A percentile compares a stretch with the other conserved stretches of the same genome.
These are phyloP conservation scores for Halophytophthora batemanensis DNA, from an alignment of 352 stramenopile species.

Conservation along the genomic window DNA sequence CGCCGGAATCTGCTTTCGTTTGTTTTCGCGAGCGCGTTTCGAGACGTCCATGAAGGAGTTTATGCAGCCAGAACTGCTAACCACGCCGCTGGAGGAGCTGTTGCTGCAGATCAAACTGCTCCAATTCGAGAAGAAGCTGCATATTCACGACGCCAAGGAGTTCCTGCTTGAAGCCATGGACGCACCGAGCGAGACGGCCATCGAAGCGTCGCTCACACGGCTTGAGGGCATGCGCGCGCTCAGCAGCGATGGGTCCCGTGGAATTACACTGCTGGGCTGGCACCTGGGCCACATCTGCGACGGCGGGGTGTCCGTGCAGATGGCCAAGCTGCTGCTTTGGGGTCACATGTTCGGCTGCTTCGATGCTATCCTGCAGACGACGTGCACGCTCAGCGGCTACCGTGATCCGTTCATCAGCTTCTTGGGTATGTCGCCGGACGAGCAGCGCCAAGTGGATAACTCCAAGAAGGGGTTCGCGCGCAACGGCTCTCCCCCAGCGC, in stretches of 20 bases:
- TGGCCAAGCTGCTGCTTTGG: slow-evolving; percentile 72
- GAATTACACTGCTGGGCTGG: slow-evolving; percentile 69
- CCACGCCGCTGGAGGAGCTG: slow-evolving; percentile 68
- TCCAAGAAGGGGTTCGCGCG: slow-evolving; percentile 55
- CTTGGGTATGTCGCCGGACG: slow-evolving; percentile 58
- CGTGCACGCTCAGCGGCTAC: slow-evolving; percentile 69
- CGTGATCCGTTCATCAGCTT: slow-evolving; percentile 77
- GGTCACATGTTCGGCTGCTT: slow-evolving; percentile 67
- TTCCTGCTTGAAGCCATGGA: slow-evolving; percentile 94
- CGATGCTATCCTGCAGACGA: slow-evolving; percentile 57
- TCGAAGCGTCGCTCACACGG: slow-evolving; percentile 90
- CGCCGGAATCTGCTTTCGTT: slow-evolving; percentile 91
- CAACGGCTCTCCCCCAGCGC: slow-evolving; percentile 26
- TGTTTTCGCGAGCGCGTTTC: slow-evolving; percentile 65
- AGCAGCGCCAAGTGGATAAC: slow-evolving; percentile 49
- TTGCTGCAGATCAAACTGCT: slow-evolving; percentile 76
- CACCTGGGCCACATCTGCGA: slow-evolving; percentile 70
- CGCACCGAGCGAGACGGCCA: slow-evolving; percentile 86
- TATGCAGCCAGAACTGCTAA: slow-evolving; percentile 72
- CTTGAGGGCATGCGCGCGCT: slow-evolving; percentile 81
- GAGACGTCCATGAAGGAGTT: slow-evolving; percentile 73
- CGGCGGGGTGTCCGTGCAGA: slow-evolving; percentile 60
- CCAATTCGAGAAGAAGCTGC: slow-evolving; percentile 71
- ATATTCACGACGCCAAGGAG: slow-evolving; percentile 58
- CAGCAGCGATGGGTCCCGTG: slow-evolving; percentile 13